phyloP scores from a whole-genome alignment of 345 rosid species.

The Punica granatum region DNA sequence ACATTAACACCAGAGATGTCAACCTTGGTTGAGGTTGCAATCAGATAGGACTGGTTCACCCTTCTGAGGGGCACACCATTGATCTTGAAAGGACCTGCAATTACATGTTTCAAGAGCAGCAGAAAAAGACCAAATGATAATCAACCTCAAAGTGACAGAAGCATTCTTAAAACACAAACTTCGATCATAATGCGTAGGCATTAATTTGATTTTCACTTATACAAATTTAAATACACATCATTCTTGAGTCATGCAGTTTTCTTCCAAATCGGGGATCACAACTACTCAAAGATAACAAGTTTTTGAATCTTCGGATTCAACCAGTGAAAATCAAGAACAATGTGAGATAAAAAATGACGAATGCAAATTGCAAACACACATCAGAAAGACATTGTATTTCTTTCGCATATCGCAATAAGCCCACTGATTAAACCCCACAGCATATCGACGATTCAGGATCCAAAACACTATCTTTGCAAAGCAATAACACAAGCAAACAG shows the following conservation, averaged over 20 bases:
- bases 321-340: neutral
- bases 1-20: constrained; percentile 53
- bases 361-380: neutral
- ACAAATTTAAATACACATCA: too few relatives aligned
- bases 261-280: neutral
- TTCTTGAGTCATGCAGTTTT: neutral
- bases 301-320: neutral
- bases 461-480: neutral
- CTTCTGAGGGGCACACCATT: constrained; percentile 71
- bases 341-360: too few relatives aligned
- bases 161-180: neutral
- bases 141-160: neutral
- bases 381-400: neutral
- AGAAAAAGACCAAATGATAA: neutral
- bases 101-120: neutral
- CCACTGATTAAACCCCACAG: neutral
- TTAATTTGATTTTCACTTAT: too few relatives aligned
- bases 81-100: constrained; percentile 63
- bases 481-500: neutral
- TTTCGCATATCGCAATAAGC: neutral
- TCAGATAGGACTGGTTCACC: constrained; percentile 56
- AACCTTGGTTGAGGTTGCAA: constrained; percentile 66
- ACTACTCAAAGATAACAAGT: neutral
- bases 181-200: too few relatives aligned
- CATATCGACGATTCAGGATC: neutral